phyloP scores from a whole-genome alignment of 2,329 filamentous ascomycete genomes.

The Hypoxylon sp. region DNA sequence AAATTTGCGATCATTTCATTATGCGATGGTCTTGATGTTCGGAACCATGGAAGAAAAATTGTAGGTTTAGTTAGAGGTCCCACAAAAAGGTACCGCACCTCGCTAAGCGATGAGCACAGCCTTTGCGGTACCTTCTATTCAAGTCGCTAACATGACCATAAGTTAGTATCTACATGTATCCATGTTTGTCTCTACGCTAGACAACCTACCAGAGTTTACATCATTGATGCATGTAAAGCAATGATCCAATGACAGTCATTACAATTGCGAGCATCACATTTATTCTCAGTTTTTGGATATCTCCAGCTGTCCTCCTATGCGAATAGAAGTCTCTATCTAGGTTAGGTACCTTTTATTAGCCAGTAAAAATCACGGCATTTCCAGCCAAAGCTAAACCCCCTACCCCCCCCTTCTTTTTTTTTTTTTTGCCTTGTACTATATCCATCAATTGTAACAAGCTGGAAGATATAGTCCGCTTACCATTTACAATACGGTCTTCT shows the following conservation, averaged over 20 bases:
- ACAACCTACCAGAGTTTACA: background rate
- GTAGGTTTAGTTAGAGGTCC: constrained; percentile 35
- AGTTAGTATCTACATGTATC: background rate
- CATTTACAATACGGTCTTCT: constrained; percentile 39
- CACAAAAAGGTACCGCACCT: constrained; percentile 34
- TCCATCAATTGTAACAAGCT: background rate
- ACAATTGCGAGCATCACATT: background rate
- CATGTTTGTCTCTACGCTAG: background rate
- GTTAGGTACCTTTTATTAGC: constrained; percentile 11
- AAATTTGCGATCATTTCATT: background rate
- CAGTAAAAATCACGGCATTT: constrained; percentile 1
- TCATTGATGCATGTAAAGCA: constrained; percentile 1
- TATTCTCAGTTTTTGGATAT: constrained; percentile 16
- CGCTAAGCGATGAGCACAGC: constrained; percentile 14
- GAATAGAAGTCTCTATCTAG: constrained; percentile 4
- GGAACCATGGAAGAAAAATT: constrained; percentile 24
- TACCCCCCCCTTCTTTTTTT: no score
- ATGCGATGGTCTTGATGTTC: constrained; percentile 2
- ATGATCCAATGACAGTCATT: background rate
- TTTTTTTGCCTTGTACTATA: constrained; percentile 13
- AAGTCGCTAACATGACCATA: constrained; percentile 20
- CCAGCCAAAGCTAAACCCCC: constrained; percentile 6
- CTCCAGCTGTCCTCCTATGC: constrained; percentile 1
- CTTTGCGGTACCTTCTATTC: constrained; percentile 21
- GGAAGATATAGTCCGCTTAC: background rate